A percentile compares a stretch with the other conserved stretches of the same genome.
Evolutionary conservation across 108 stramenopile species (phyloP).

Genomic region (Mayamaea pseudoterrestris): DNA sequence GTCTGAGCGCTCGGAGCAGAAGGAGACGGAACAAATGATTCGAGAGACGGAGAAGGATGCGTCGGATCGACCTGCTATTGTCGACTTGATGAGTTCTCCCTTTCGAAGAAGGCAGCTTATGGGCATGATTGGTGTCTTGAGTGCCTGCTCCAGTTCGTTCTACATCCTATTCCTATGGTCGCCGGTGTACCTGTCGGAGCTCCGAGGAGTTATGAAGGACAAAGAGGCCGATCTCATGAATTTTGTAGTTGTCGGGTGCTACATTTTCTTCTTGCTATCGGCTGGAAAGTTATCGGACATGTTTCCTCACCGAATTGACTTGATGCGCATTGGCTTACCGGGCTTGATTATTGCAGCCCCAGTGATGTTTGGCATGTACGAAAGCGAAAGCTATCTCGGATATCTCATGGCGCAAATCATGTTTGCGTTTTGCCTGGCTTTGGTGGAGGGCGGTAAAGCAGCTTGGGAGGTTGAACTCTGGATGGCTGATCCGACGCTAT

Average conservation of each 20-base stretch:
- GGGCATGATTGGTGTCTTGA: slow-evolving; percentile 43
- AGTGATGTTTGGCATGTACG: slow-evolving; percentile 55
- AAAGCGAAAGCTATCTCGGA: slow-evolving; percentile 36
- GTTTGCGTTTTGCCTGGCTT: slow-evolving; percentile 27
- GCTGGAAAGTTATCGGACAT: slow-evolving; percentile 32
- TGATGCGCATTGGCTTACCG: slow-evolving; percentile 43
- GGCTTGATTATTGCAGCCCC: slow-evolving; percentile 42
- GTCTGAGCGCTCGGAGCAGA: slow-evolving; percentile 30
- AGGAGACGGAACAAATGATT: slow-evolving; percentile 29
- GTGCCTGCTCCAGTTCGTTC: slow-evolving; percentile 31
- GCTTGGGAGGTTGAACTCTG: slow-evolving; percentile 61
- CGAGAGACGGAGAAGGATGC: slow-evolving; percentile 21
- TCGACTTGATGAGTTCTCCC: slow-evolving; percentile 35
- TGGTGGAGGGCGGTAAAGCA: slow-evolving; percentile 46
- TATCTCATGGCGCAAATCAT: slow-evolving; percentile 38
- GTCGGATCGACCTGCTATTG: slow-evolving; percentile 20
- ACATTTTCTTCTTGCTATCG: slow-evolving; percentile 33
- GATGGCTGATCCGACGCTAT: slow-evolving; percentile 58
- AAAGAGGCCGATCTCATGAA: slow-evolving; percentile 42
- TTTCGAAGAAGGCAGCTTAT: slow-evolving; percentile 46
- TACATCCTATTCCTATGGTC: slow-evolving; percentile 51
- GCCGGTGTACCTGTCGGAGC: slow-evolving; percentile 46
- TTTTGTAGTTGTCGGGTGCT: slow-evolving; percentile 36
- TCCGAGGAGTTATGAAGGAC: slow-evolving; percentile 41
- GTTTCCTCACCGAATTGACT: slow-evolving; percentile 44